Evolutionary conservation across 805 yeast species (phyloP), one percentile per base, ranked within the genome.

Genomic region (Suhomyces sp.): DNA sequence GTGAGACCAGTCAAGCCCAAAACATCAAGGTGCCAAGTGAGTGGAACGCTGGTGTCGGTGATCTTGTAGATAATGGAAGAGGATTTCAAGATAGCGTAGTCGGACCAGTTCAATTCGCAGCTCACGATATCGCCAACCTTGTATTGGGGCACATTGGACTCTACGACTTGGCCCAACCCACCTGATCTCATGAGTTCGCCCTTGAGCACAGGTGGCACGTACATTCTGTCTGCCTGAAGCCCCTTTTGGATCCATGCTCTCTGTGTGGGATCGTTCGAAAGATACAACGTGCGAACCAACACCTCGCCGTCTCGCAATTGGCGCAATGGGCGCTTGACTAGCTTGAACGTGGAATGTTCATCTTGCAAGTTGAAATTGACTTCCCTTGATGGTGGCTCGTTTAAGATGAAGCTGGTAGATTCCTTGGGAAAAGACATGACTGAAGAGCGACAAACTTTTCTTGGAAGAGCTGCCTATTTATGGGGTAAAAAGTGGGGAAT

Each of bases 1-100:
- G 90, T 85, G 54, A 84, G 58, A 0, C 86, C 80, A 9, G 88
- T 83, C 55, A 79, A 57, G 36, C 89, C 90, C 19, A 82, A 40
- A 8, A 49, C 49, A 22, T 49, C 53, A 50, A 57, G 45, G 48
- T 48, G 47, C 54, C 54, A 54, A 9, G 53, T 33, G 44, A 57
- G 48, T 12, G 60, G 60, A n/a, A 57, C 33, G 22, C 62, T 47
- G 19, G 54, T 48, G 44, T 68, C 73, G 23, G 40, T 40, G 42
- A 77, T 60, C 53, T 66, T 68, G 57, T 60, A 64, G 57, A 58
- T 63, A 27, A 75, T 52, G 7, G 47, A 53, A 5, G 56, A 41
- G 38, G 67, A 71, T 17, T 55, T 36, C 15, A 79, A 56, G 33
- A 81, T 67, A 29, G 64, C 54, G 60, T 81, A 78, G 22, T 82